A percentile compares a stretch with the other conserved stretches of the same genome.
Evolutionary conservation across 2,329 filamentous ascomycete genomes (phyloP).

Genomic region (Colletotrichum sp.): DNA sequence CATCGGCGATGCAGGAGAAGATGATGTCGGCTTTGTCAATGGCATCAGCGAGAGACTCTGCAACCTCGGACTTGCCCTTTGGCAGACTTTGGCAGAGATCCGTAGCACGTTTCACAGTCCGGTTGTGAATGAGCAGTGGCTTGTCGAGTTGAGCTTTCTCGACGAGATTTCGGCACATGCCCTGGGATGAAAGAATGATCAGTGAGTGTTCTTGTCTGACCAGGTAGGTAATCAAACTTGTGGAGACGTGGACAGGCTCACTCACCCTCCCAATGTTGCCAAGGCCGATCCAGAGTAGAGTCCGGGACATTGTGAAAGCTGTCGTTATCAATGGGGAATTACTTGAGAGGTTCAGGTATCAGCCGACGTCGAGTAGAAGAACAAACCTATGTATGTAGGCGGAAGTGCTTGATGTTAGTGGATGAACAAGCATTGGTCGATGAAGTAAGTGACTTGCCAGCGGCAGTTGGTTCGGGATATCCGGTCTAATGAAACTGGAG

Average conservation of each 20-base stretch:
- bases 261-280: conserved; percentile 87
- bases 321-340: not conserved
- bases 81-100: conserved; percentile 68
- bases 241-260: conserved; percentile 43
- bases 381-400: not conserved
- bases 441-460: not conserved
- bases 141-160: conserved; percentile 75
- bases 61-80: conserved; percentile 66
- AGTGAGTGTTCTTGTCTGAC: conserved; percentile 3
- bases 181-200: conserved; percentile 48
- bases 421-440: not conserved
- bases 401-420: not conserved
- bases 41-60: conserved; percentile 67
- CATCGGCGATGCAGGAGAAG: conserved; percentile 82
- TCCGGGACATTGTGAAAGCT: conserved; percentile 50
- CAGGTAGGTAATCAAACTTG: conserved; percentile 17
- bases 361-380: not conserved
- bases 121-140: conserved; percentile 82
- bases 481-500: not conserved
- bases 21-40: conserved; percentile 76
- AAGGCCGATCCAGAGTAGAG: conserved; percentile 79
- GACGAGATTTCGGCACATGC: conserved; percentile 84
- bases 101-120: conserved; percentile 69
- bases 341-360: not conserved
- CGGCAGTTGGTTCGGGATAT: not conserved